phyloP scores from a whole-genome alignment of 345 rosid genomes.

The Firmiana major region DNA sequence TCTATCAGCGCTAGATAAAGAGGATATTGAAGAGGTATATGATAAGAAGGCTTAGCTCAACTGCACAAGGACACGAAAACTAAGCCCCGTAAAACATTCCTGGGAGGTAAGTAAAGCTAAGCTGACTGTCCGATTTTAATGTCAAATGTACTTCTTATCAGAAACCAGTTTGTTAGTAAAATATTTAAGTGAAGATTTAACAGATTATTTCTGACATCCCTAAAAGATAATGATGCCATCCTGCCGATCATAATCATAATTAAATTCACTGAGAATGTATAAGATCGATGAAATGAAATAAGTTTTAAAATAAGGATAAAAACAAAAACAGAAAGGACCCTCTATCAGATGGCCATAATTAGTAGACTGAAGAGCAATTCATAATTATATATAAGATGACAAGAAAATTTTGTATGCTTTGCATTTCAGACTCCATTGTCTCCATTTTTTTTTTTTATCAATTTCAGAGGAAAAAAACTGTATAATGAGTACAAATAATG shows the following conservation, averaged over 20 bases:
- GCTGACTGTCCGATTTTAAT: background rate
- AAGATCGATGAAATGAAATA: too few relatives aligned
- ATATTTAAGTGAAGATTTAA: too few relatives aligned
- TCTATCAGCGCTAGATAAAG: background rate
- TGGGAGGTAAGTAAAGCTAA: background rate
- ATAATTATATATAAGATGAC: background rate
- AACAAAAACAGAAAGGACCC: too few relatives aligned
- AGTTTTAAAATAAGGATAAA: too few relatives aligned
- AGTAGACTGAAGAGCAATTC: background rate
- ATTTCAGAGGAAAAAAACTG: background rate
- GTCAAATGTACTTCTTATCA: background rate
- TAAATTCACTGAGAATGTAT: too few relatives aligned
- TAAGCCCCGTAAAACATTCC: background rate
- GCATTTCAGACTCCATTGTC: background rate
- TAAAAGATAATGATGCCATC: too few relatives aligned
- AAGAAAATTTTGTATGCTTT: too few relatives aligned
- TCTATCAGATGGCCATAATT: background rate
- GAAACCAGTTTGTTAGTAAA: too few relatives aligned
- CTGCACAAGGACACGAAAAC: background rate
- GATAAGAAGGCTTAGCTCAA: background rate
- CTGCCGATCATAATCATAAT: too few relatives aligned
- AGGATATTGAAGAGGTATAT: too few relatives aligned
- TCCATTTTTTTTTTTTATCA: background rate
- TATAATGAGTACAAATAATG: background rate
- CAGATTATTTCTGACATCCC: too few relatives aligned